Evolutionary conservation across 495 filamentous ascomycete genomes (phyloP).

Genomic region (Penicillium bialowiezense): DNA sequence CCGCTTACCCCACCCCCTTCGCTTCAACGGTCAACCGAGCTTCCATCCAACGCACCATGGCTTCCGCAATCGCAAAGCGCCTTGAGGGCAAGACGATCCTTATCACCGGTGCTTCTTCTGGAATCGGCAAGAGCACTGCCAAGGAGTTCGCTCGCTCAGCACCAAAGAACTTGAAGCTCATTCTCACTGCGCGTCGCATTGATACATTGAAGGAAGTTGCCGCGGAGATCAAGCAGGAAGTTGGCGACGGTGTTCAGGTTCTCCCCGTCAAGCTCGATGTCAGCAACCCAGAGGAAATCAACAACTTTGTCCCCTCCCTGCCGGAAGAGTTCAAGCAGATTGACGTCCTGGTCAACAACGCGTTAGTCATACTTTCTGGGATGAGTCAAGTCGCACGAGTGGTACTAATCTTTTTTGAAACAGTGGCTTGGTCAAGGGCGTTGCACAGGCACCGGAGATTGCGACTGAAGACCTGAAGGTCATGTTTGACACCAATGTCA

Average conservation of each 20-base stretch:
- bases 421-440: constrained; percentile 82
- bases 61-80: constrained; percentile 75
- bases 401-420: constrained; percentile 6
- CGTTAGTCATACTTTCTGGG: constrained; percentile 55
- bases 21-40: constrained; percentile 18
- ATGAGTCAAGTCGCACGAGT: not conserved
- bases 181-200: constrained; percentile 81
- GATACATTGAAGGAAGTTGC: constrained; percentile 76
- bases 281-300: constrained; percentile 72
- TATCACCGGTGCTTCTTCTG: constrained; percentile 90
- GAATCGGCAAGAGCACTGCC: constrained; percentile 83
- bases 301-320: constrained; percentile 67
- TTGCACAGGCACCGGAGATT: constrained; percentile 84
- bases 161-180: constrained; percentile 75
- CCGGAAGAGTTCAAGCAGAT: constrained; percentile 84
- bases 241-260: constrained; percentile 78
- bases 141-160: constrained; percentile 88
- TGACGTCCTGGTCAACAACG: constrained; percentile 94
- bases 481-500: constrained; percentile 94
- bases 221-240: constrained; percentile 71
- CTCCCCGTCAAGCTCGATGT: constrained; percentile 84
- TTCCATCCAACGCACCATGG: constrained; percentile 56
- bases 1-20: constrained; percentile 19
- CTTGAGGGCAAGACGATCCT: constrained; percentile 92
- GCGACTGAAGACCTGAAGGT: constrained; percentile 74